Base-by-base conservation (phyloP, 495 filamentous ascomycete genomes). In the Articulospora tetracladia region DNA sequence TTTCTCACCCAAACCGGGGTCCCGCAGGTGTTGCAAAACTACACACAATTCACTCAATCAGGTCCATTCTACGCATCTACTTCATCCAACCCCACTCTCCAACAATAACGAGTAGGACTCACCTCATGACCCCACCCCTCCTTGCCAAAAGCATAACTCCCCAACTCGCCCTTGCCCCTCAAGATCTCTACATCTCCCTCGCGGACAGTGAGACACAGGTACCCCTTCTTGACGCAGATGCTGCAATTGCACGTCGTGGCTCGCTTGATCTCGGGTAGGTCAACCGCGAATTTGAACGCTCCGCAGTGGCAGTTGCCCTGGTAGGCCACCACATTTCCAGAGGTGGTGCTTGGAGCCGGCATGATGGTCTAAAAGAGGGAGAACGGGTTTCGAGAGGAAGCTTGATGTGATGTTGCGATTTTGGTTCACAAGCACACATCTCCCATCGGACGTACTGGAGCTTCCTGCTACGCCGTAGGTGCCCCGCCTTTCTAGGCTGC, bases 271-370 rank as follows among this genome's bases (percentile, higher is more conserved):
- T 81, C 72, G 22, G 79, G 77, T 7, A 76, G 10, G 7, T 68
- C 66, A 58, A 75, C 56, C 61, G 75, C 75, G 65, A 76, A 84
- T 58, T 81, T 68, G 57, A 77, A 77, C 41, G 72, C 69, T 2
- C 69, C 72, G 69, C 82, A 85, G 68, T 85, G 82, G 74, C 81
- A 85, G 68, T 76, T 83, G 67, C 79, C 82, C 8, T 78, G 72
- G 69, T 83, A 84, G 59, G 72, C 77, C 60, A 77, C 77, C 47
- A 8, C 17, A 3, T 44, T 17, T 44, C 17, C n/a, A n/a, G n/a
- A n/a, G n/a, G n/a, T n/a, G n/a, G n/a, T n/a, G n/a, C n/a, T n/a
- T n/a, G n/a, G n/a, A n/a, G n/a, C n/a, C n/a, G n/a, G n/a, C n/a
- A n/a, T n/a, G n/a, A n/a, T n/a, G n/a, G n/a, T n/a, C n/a, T n/a